These are phyloP conservation scores for Rhynchospora pubera DNA, from an alignment of 176 grass and related monocot genomes.

Conservation along the genomic window DNA sequence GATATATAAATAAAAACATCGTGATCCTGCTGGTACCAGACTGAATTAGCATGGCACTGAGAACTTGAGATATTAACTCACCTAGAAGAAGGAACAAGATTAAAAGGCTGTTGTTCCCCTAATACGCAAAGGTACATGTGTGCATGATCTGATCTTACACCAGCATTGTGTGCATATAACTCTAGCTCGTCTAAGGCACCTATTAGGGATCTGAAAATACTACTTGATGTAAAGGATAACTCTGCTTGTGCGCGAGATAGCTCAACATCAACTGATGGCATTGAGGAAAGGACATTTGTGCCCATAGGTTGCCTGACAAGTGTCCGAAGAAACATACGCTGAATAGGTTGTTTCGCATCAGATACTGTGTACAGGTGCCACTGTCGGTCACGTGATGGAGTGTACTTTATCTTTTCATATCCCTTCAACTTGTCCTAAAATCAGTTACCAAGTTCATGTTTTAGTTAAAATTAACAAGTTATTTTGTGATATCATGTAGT, in stretches of 20 bases:
- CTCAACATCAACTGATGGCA: constrained; percentile 50
- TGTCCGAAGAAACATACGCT: constrained; percentile 93
- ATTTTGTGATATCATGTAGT: not conserved
- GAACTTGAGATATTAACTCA: constrained; percentile 32
- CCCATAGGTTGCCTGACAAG: constrained; percentile 72
- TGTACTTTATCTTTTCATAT: constrained; percentile 83
- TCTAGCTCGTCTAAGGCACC: constrained; percentile 92
- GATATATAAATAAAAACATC: not conserved
- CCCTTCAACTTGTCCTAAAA: constrained; percentile 83
- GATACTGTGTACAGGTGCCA: constrained; percentile 94
- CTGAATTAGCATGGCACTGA: not conserved
- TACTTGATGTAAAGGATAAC: constrained; percentile 76
- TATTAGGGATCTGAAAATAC: constrained; percentile 87
- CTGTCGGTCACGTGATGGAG: constrained; percentile 86
- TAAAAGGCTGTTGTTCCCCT: constrained; percentile 54
- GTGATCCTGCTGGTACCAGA: not conserved
- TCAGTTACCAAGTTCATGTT: not conserved
- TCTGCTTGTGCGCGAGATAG: constrained; percentile 39
- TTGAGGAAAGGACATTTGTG: constrained; percentile 53
- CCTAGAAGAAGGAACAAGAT: constrained; percentile 86
- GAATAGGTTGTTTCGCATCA: constrained; percentile 52
- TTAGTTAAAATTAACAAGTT: not conserved
- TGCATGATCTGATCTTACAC: constrained; percentile 66
- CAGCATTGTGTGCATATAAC: constrained; percentile 72
- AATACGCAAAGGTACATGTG: constrained; percentile 95